Percentiles rank a stretch among this genome's conserved stretches.
phyloP scores from a whole-genome alignment of 768 basidiomycete genomes.

The Suillus alpinus region DNA sequence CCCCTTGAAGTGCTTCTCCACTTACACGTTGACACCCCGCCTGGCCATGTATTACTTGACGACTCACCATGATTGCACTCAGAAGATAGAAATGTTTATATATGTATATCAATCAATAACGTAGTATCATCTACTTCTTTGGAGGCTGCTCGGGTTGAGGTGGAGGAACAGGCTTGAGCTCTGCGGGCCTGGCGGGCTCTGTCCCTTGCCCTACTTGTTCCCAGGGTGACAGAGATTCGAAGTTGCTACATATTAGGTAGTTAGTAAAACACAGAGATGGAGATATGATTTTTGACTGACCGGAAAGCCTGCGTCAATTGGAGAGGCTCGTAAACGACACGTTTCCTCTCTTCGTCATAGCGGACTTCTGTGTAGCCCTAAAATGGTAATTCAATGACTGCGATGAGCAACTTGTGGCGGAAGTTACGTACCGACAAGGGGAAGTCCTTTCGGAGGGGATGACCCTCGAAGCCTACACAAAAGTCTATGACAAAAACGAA shows the following conservation, averaged over 20 bases:
- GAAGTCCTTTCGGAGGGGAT: constrained; percentile 97
- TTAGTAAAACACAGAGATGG: constrained; percentile 1
- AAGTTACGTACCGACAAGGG: constrained; percentile 75
- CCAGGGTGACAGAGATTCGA: constrained; percentile 92
- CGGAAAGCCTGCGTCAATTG: constrained; percentile 98
- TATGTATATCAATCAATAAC: constrained; percentile 1
- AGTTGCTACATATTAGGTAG: constrained; percentile 59
- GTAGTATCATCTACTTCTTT: constrained; percentile 59
- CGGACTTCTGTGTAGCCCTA: constrained; percentile 99
- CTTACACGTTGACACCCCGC: not conserved
- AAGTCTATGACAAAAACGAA: not conserved
- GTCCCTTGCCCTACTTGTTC: constrained; percentile 83
- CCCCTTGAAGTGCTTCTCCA: not conserved
- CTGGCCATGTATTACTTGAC: not conserved
- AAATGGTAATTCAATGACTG: not conserved
- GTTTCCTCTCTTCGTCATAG: constrained; percentile 96
- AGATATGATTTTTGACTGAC: constrained; percentile 38
- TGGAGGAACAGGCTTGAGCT: constrained; percentile 73
- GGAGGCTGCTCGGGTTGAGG: constrained; percentile 71
- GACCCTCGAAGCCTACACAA: constrained; percentile 84
- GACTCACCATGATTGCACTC: not conserved
- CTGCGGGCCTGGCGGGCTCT: constrained; percentile 56
- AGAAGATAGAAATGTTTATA: constrained; percentile 1
- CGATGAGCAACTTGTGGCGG: not conserved
- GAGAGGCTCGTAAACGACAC: constrained; percentile 95